These are phyloP conservation scores for Acanthamoeba lugdunensis DNA, from an alignment of 208 protist species.

Conservation along the genomic window DNA sequence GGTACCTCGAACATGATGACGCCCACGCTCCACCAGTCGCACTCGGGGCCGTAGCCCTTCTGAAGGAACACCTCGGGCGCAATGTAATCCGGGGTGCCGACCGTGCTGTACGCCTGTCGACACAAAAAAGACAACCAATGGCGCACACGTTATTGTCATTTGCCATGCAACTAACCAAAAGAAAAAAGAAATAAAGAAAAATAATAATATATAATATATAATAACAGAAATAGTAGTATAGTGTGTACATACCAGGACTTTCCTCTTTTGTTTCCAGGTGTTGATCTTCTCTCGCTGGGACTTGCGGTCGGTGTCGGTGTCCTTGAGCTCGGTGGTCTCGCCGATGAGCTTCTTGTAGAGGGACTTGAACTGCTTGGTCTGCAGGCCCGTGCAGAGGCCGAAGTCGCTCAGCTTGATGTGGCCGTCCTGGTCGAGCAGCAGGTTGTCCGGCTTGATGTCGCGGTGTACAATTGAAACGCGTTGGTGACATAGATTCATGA, in stretches of 20 bases:
- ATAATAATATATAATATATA: background rate
- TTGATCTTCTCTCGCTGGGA: conserved; percentile 46
- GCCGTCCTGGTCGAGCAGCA: conserved; percentile 94
- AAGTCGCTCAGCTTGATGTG: conserved; percentile 98
- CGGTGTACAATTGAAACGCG: no score
- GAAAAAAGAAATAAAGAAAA: background rate
- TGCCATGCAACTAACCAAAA: background rate
- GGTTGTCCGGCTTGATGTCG: conserved; percentile 98
- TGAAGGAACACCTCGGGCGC: conserved; percentile 94
- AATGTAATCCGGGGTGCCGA: conserved; percentile 95
- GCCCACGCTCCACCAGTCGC: conserved; percentile 96
- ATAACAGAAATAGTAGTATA: no score
- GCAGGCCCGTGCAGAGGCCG: conserved; percentile 91
- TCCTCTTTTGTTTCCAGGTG: conserved; percentile 68
- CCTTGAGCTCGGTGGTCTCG: conserved; percentile 49
- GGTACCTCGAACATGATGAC: conserved; percentile 44
- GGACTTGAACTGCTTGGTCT: conserved; percentile 88
- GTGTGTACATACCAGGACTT: conserved; percentile 4
- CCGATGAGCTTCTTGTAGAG: conserved; percentile 69
- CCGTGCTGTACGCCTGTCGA: conserved; percentile 43
- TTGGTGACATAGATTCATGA: no score
- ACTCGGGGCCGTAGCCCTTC: conserved; percentile 93
- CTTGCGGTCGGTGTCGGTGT: conserved; percentile 28
- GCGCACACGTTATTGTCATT: background rate
- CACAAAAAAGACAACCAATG: background rate